phyloP scores from a whole-genome alignment of 164 flowering plant species.

The Tetrastigma voinierianum region DNA sequence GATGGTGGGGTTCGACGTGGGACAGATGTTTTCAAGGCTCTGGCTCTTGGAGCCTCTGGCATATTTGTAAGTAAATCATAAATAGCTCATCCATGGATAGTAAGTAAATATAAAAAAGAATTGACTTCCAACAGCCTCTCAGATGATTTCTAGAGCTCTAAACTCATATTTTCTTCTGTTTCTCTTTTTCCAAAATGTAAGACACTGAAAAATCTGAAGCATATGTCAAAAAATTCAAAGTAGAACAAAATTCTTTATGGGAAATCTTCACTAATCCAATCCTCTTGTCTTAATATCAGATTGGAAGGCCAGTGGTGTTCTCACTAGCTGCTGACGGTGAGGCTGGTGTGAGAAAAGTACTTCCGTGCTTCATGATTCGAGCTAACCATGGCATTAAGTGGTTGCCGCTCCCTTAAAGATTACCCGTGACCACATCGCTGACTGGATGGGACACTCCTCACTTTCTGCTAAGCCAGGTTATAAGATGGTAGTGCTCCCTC shows the following conservation, averaged over 20 bases:
- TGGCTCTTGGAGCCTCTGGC: conserved; percentile 96
- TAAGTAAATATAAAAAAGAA: too few species aligned
- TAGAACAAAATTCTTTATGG: too few species aligned
- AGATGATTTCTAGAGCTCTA: too few species aligned
- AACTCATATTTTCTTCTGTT: too few species aligned
- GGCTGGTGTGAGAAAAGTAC: conserved; percentile 83
- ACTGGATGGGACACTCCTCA: conserved; percentile 64
- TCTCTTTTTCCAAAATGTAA: too few species aligned
- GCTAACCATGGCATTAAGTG: conserved; percentile 91
- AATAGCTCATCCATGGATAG: too few species aligned
- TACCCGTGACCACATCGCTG: conserved; percentile 68
- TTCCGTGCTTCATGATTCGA: conserved; percentile 94
- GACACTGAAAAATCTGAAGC: too few species aligned
- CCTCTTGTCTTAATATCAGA: conserved; percentile 33
- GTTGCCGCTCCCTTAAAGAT: conserved; percentile 80
- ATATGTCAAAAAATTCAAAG: too few species aligned
- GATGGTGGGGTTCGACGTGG: conserved; percentile 89
- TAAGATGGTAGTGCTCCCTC: conserved; percentile 11
- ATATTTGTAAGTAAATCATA: conserved; percentile 58
- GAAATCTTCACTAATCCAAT: not conserved
- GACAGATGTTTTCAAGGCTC: conserved; percentile 92
- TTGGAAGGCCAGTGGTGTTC: conserved; percentile 89
- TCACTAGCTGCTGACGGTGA: conserved; percentile 91
- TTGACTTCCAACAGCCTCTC: too few species aligned
- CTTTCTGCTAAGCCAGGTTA: conserved; percentile 27